Evolutionary conservation across 2,329 filamentous ascomycete species (phyloP).

Genomic region (Pestalotiopsis sp.): DNA sequence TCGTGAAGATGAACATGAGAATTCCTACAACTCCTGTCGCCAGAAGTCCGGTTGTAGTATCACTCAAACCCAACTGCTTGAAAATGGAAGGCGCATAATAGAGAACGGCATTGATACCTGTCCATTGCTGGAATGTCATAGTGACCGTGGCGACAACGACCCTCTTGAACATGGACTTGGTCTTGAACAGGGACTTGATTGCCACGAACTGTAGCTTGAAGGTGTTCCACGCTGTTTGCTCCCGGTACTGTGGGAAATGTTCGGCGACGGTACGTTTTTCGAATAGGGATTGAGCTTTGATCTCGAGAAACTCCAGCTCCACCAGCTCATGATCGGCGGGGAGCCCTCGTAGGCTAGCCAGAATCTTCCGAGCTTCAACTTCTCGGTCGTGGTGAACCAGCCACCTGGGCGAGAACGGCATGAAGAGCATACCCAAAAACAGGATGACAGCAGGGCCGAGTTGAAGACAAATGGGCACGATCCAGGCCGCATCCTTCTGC

Average conservation of each 20-base stretch:
- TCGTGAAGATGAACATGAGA: constrained; percentile 69
- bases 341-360: constrained; percentile 67
- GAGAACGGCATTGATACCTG: constrained; percentile 49
- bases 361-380: constrained; percentile 63
- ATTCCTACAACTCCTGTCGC: constrained; percentile 75
- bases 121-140: constrained; percentile 64
- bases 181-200: constrained; percentile 66
- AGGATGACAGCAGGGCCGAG: constrained; percentile 68
- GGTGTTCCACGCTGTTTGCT: constrained; percentile 63
- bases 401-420: constrained; percentile 81
- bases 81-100: constrained; percentile 69
- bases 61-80: constrained; percentile 61
- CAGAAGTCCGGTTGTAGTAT: constrained; percentile 57
- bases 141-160: constrained; percentile 66
- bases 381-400: constrained; percentile 67
- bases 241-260: constrained; percentile 66
- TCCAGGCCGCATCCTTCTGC: constrained; percentile 73
- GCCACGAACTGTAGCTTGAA: constrained; percentile 72
- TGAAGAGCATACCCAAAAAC: constrained; percentile 73
- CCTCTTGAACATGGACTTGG: constrained; percentile 66
- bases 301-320: constrained; percentile 79
- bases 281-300: constrained; percentile 77
- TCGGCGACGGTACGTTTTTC: constrained; percentile 72
- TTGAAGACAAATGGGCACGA: constrained; percentile 73
- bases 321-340: constrained; percentile 67